Conservation (phyloP, 2,329 filamentous ascomycete genomes). For the Graphilbum fragrans region DNA sequence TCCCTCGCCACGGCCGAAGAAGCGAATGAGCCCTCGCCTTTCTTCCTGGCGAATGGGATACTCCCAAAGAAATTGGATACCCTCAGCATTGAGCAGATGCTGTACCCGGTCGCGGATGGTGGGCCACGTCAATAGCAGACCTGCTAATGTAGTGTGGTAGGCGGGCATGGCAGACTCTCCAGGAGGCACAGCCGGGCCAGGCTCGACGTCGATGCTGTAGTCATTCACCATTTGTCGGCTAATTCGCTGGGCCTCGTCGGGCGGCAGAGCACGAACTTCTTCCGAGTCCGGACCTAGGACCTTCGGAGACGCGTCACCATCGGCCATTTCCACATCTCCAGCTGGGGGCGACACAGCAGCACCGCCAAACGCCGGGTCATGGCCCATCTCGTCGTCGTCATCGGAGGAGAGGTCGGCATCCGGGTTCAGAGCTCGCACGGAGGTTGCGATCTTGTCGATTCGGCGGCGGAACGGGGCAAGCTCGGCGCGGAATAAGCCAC, state of each 20-base stretch:
- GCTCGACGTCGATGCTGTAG: conserved; percentile 36
- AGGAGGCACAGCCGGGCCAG: conserved; percentile 35
- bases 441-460: background rate
- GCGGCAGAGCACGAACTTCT: conserved; percentile 7
- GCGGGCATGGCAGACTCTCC: conserved; percentile 62
- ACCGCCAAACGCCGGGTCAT: background rate
- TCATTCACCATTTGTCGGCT: conserved; percentile 26
- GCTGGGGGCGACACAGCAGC: background rate
- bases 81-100: conserved; percentile 31
- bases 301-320: conserved; percentile 8
- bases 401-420: conserved; percentile 14
- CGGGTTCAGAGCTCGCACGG: conserved; percentile 10
- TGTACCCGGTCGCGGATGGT: conserved; percentile 54
- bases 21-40: conserved; percentile 57
- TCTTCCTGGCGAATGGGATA: conserved; percentile 72
- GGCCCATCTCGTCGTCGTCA: conserved; percentile 3
- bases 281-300: background rate
- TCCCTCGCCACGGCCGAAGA: conserved; percentile 72
- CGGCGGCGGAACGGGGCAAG: background rate
- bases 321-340: background rate
- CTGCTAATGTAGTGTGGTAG: conserved; percentile 84
- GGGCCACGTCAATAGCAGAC: conserved; percentile 64
- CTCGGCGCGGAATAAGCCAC: background rate
- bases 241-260: conserved; percentile 18
- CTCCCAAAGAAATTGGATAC: conserved; percentile 46